Percentiles rank a stretch among this genome's conserved stretches.
These are phyloP conservation scores for Suhomyces faveliae DNA, from an alignment of 805 yeast genomes.

Conservation along the genomic window DNA sequence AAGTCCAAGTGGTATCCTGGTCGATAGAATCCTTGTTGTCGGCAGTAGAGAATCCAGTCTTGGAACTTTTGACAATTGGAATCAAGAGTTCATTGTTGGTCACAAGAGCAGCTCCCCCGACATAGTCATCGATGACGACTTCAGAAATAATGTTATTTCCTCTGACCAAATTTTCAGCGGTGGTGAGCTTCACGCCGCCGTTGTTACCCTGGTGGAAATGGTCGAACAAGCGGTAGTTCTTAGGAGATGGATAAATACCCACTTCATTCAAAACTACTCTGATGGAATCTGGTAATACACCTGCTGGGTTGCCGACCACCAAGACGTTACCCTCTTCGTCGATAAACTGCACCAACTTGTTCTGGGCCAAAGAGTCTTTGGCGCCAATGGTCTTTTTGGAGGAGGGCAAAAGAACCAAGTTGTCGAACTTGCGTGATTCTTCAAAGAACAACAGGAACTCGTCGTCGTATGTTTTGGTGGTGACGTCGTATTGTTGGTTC, in stretches of 20 bases:
- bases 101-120: constrained; percentile 68
- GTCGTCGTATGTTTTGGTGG: constrained; percentile 23
- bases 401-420: constrained; percentile 37
- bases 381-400: constrained; percentile 31
- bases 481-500: constrained; percentile 15
- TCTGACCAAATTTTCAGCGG: constrained; percentile 23
- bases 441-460: constrained; percentile 22
- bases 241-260: constrained; percentile 84
- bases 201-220: constrained; percentile 48
- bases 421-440: constrained; percentile 24
- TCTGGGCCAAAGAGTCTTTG: constrained; percentile 29
- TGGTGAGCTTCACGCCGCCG: constrained; percentile 28
- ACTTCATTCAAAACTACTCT: constrained; percentile 70
- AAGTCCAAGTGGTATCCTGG: constrained; percentile 61
- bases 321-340: constrained; percentile 74
- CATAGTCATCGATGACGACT: constrained; percentile 14
- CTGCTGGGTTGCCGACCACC: constrained; percentile 51
- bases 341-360: constrained; percentile 55
- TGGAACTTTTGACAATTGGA: constrained; percentile 68
- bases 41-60: constrained; percentile 55
- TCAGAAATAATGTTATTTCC: constrained; percentile 11
- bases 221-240: constrained; percentile 61
- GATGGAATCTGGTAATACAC: constrained; percentile 40
- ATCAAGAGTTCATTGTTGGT: constrained; percentile 66
- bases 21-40: constrained; percentile 39